Evolutionary conservation across 2,329 filamentous ascomycete species (phyloP), one percentile per base, ranked within the genome.

Genomic region (Stagonosporopsis tanaceti): DNA sequence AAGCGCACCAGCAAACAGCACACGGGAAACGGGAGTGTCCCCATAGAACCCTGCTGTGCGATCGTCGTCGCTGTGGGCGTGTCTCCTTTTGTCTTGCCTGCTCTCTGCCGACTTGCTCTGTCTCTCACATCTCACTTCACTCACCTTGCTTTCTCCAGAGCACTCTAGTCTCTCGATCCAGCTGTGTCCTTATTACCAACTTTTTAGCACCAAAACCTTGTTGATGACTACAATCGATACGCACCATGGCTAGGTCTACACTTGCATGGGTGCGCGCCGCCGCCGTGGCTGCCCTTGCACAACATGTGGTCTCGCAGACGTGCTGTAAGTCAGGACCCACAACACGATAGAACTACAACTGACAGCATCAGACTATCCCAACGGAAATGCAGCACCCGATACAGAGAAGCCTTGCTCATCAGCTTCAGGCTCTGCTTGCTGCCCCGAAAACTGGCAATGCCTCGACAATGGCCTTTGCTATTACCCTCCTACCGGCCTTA

Each of bases 391-490:
- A 44, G 71, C 72, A 11, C 54, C 68, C 12, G 57, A 63, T 15
- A 63, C 65, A 25, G 74, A 76, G 45, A 71, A 72, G 47, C 65
- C 74, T 28, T 76, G 74, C 58, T 73, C 72, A 3, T 65, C 68
- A n/a, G 66, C 59, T 46, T 50, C 69, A 51, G 73, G 71, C 17
- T 68, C 73, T 9, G 71, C 72, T 5, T 76, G 74, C 60, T 76
- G 74, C 47, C 74, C 74, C 6, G 63, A 72, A 17, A 73, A 68
- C 12, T 76, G 73, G 54, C 28, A 73, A 47, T 76, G 74, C 44
- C 66, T 76, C 30, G 70, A 74, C 59, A 76, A 76, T 48, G 74
- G 74, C n/a, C 65, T 76, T 6, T 76, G 74, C 53, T 59, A 75
- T 45, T 70, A 73, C 51, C 63, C 64, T 15, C 45, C 63, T 1